Base-by-base conservation (phyloP, 352 stramenopile genomes). In the Globisporangium sylvaticum region DNA sequence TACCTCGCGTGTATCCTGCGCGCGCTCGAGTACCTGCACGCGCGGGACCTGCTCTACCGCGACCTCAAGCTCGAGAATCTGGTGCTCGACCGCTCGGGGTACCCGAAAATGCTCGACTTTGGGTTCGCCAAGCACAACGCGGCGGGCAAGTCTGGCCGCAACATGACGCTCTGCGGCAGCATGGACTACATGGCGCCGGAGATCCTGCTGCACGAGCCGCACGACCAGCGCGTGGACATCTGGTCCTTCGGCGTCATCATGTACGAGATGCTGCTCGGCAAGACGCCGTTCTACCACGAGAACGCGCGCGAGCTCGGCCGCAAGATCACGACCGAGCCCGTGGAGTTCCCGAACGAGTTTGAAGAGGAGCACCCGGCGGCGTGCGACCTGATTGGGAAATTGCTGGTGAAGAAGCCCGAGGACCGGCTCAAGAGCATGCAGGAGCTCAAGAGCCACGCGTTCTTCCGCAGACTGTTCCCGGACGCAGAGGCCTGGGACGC, bases 21-120 rank as follows among this genome's bases (percentile, higher is more conserved):
- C 48, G 91, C 81, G 15, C 70, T 94, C 34, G 75, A 88, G 71
- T 94, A 94, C 48, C 70, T 96, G 22, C 88, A 96, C 65, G 75
- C 69, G 5, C 67, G 87, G 37, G 79, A 73, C 24, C 74, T 92
- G 67, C 75, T 96, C 31, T 97, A 97, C 60, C 87, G 90, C 9
- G 91, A 97, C 68, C 72, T 97, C n/a, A 97, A 97, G 71, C 81
- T 92, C 9, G 90, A 97, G 70, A 97, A 97, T 68, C 66, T 97
- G 12, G 80, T 96, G 44, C 71, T 97, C 25, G 87, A 98, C 73
- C 65, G 72, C 7, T 75, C 79, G 34, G 96, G 97, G 20, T 98
- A 98, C 78, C 75, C 80, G 25, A 92, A 94, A 53, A 64, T 94
- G 29, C 53, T 94, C 22, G 87, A 95, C 62, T 94, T 94, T 76